Conservation (phyloP, 768 basidiomycete species). For the Mycena floridula region DNA sequence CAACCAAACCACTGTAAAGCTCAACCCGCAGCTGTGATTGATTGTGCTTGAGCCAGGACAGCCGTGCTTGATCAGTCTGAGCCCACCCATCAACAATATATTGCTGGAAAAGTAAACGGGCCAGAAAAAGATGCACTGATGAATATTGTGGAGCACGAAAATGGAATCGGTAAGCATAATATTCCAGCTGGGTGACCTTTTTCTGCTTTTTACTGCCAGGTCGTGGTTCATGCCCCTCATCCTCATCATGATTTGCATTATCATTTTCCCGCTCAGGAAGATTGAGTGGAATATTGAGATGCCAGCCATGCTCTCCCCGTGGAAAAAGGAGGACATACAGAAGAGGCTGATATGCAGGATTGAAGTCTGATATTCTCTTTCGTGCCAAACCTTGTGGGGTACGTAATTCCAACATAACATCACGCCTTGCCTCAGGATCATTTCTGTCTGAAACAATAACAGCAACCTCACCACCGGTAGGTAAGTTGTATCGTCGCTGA, state of each 20-base stretch:
- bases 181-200: constrained; percentile 15
- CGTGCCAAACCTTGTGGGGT: constrained; percentile 19
- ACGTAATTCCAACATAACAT: constrained; percentile 28
- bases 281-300: constrained; percentile 14
- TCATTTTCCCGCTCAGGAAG: not conserved
- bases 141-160: constrained; percentile 12
- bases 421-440: constrained; percentile 14
- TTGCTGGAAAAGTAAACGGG: constrained; percentile 32
- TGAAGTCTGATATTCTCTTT: constrained; percentile 23
- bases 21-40: constrained; percentile 27
- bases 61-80: constrained; percentile 11
- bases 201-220: constrained; percentile 3
- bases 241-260: not conserved
- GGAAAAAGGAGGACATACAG: constrained; percentile 43
- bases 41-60: constrained; percentile 25
- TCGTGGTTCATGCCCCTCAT: not conserved
- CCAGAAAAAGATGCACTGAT: constrained; percentile 24
- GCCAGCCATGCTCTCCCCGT: constrained; percentile 31
- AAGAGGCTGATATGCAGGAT: constrained; percentile 29
- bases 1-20: constrained; percentile 24
- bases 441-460: constrained; percentile 33
- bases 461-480: constrained; percentile 35
- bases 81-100: constrained; percentile 34
- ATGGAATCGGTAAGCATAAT: constrained; percentile 14
- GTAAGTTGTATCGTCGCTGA: constrained; percentile 34